Evolutionary conservation across 495 filamentous ascomycete genomes (phyloP), one percentile per base, ranked within the genome.

Genomic region (Aspergillus baeticus): DNA sequence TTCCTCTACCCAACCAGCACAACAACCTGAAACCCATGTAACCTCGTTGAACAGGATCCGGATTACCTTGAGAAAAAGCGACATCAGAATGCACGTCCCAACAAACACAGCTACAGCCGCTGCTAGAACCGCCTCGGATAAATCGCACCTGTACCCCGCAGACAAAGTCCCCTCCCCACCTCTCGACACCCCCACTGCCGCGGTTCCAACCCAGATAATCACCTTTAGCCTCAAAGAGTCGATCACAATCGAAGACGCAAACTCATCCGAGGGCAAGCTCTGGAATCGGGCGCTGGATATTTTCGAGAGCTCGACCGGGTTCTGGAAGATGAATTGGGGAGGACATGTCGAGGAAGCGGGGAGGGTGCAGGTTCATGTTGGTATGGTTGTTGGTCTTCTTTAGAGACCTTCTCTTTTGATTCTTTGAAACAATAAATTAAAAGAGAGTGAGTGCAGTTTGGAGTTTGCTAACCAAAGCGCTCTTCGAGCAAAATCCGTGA

Each of bases 121-220:
- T 29, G 4, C 26, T 29, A 3, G 8, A 8, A 29, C 26, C 26
- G 34, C 17, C 23, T 33, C 23, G 26, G 11, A 46, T 10, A 22
- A 51, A 29, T 51, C 48, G 4, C 26, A 29, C 26, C 26, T 29
- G 26, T 29, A 29, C 26, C 26, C 26, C 26, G 26, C 26, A 29
- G 8, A 29, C 35, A 37, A 51, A 51, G 13, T 17, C 44, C 44
- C 22, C 11, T 47, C 44, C 26, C 22, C 44, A 1, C 44, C 44
- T 22, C 44, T 15, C 11, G 23, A 18, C 35, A 51, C 31, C 10
- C 35, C 51, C 51, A 43, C 52, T 13, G 41, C 65, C 43, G 65
- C 63, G 47, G 55, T 53, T 54, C 63, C 66, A 60, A 69, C 68
- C 17, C 58, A 64, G 26, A 70, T 63, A 62, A 57, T 64, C 57